phyloP scores from a whole-genome alignment of 2,329 filamentous ascomycete genomes.

The Alternaria solani region DNA sequence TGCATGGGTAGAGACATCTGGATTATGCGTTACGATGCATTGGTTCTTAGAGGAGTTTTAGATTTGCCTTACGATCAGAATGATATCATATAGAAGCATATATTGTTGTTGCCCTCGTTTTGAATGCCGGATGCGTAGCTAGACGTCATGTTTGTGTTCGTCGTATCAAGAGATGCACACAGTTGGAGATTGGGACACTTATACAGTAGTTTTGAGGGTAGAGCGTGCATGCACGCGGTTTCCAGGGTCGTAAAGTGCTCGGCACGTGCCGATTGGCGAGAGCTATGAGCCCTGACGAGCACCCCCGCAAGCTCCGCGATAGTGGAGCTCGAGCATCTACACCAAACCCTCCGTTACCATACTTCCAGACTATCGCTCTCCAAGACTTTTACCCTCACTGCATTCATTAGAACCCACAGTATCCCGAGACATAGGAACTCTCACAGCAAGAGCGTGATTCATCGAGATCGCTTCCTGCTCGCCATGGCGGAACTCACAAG shows the following conservation, averaged over 20 bases:
- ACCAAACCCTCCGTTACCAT: slow-evolving; percentile 4
- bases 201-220: neutral
- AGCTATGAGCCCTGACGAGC: slow-evolving; percentile 32
- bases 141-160: neutral
- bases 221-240: neutral
- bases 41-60: slow-evolving; percentile 52
- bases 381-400: neutral
- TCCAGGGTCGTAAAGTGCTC: neutral
- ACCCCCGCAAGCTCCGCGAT: slow-evolving; percentile 28
- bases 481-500: slow-evolving; percentile 60
- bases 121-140: neutral
- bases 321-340: slow-evolving; percentile 15
- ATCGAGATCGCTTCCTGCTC: slow-evolving; percentile 9
- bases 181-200: neutral
- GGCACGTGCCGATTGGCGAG: slow-evolving; percentile 26
- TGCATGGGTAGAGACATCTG: slow-evolving; percentile 44
- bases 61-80: slow-evolving; percentile 48
- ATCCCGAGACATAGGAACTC: neutral
- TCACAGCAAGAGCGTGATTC: neutral
- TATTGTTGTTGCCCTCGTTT: neutral
- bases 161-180: neutral
- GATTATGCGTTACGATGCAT: slow-evolving; percentile 48
- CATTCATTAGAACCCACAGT: neutral
- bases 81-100: slow-evolving; percentile 38
- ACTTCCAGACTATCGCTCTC: slow-evolving; percentile 3